A percentile compares a stretch with the other conserved stretches of the same genome.
phyloP scores from a whole-genome alignment of 2,329 filamentous ascomycete genomes.

The Coniella vitis region DNA sequence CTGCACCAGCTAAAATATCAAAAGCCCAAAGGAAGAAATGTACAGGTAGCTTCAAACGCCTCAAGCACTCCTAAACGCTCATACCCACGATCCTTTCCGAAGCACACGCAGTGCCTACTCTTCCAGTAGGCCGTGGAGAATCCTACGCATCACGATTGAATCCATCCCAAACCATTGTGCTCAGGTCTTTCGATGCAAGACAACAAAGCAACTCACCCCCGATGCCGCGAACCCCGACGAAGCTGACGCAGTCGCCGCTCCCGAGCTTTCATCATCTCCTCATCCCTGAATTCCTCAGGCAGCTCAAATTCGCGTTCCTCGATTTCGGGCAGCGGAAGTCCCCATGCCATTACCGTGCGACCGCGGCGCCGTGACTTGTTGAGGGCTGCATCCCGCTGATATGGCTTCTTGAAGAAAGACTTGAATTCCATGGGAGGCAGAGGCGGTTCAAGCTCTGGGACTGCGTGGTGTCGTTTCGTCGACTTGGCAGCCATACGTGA shows the following conservation, averaged over 20 bases:
- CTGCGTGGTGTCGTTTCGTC: slow-evolving; percentile 24
- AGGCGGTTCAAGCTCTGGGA: slow-evolving; percentile 23
- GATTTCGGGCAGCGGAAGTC: slow-evolving; percentile 69
- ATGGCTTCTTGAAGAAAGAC: slow-evolving; percentile 79
- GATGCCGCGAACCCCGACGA: slow-evolving; percentile 22
- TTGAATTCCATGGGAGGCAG: slow-evolving; percentile 57
- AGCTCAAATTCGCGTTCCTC: slow-evolving; percentile 66
- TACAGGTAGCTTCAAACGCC: background rate
- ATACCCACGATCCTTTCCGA: background rate
- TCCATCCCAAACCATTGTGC: no score
- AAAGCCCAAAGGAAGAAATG: background rate
- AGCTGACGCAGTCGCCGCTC: slow-evolving; percentile 57
- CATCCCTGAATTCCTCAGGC: slow-evolving; percentile 56
- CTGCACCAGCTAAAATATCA: background rate
- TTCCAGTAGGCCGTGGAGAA: no score
- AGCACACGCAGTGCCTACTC: background rate
- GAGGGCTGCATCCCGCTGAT: slow-evolving; percentile 75
- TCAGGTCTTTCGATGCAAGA: no score
- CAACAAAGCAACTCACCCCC: slow-evolving; percentile 12
- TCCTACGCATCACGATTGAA: no score
- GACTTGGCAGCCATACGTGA: slow-evolving; percentile 33
- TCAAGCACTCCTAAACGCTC: no score
- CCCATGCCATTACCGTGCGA: slow-evolving; percentile 72
- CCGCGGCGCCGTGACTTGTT: slow-evolving; percentile 62
- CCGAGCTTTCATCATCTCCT: slow-evolving; percentile 48